Evolutionary conservation across 768 basidiomycete genomes (phyloP), one percentile per base, ranked within the genome.

Genomic region (Russula lepida): DNA sequence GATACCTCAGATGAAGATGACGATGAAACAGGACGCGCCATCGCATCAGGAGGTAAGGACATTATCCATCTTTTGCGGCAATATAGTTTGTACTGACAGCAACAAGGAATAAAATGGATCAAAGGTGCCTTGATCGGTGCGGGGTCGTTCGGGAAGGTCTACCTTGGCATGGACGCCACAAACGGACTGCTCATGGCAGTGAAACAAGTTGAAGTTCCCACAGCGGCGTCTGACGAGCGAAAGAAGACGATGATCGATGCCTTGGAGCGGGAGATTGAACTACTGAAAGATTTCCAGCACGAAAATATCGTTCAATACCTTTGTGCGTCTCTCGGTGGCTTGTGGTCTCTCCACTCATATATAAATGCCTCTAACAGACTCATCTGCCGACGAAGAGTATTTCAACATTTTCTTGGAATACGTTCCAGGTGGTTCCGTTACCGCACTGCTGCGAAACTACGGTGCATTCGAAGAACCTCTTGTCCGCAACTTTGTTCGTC

Each of bases 221-320:
- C 85, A 3, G 86, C 84, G 9, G 84, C 86, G 4, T 95, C 95
- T 69, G 89, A 95, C 69, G 94, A 94, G 70, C 85, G 92, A 66
- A 95, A 94, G 76, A 88, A 89, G 76, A 85, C 82, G 73, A 98
- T 98, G 94, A 82, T 93, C 13, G 89, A 81, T 58, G 92, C 92
- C 1, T 78, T 94, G 46, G 93, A 98, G 73, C 84, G 89, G 41
- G 97, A 99, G 74, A 98, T 98, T 63, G 92, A 92, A 75, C 79
- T 98, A 3, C 77, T 98, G 64, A 92, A 94, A 71, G 89, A 93
- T 59, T 76, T 97, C 54, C 89, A 95, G 65, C 94, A 98, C 70
- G 86, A 86, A 61, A 95, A 98, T 70, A 98, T 99, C 62, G 97
- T 99, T 25, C 95, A 98, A 75, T 99, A 99, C 69, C 87, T 95